Conservation (phyloP, 2,329 filamentous ascomycete species). For the Fusarium caatingaense region DNA sequence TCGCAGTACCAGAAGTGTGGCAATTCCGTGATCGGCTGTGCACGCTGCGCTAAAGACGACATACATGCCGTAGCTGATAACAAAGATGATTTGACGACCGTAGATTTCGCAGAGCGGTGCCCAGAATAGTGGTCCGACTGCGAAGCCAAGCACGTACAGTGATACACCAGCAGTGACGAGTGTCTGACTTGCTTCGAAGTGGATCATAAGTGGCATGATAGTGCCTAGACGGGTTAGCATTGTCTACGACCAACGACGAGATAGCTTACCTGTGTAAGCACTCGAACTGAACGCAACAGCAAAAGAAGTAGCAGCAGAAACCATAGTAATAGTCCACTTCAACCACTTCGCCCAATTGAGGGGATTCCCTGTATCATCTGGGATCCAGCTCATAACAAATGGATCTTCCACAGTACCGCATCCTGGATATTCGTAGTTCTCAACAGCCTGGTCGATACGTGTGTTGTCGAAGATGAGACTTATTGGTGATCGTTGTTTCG, state of each 20-base stretch:
- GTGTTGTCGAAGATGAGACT: conserved; percentile 67
- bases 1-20: conserved; percentile 71
- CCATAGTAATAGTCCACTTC: conserved; percentile 74
- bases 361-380: conserved; percentile 74
- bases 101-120: conserved; percentile 74
- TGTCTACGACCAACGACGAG: rapidly evolving
- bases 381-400: conserved; percentile 75
- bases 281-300: conserved; percentile 77
- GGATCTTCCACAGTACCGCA: conserved; percentile 74
- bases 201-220: conserved; percentile 62
- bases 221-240: conserved; percentile 26
- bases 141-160: conserved; percentile 72
- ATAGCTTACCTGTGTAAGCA: conserved; percentile 68
- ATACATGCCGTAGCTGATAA: conserved; percentile 66
- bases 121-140: conserved; percentile 72
- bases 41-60: conserved; percentile 71
- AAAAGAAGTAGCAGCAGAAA: conserved; percentile 74
- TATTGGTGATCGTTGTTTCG: conserved; percentile 15
- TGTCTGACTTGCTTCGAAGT: conserved; percentile 64
- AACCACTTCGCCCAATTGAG: conserved; percentile 64
- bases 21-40: conserved; percentile 67
- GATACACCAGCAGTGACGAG: conserved; percentile 71
- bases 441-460: conserved; percentile 66
- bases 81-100: conserved; percentile 69
- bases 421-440: conserved; percentile 67